These are phyloP conservation scores for Solanum chmielewskii DNA, from an alignment of 257 asterid genomes.

Conservation along the genomic window DNA sequence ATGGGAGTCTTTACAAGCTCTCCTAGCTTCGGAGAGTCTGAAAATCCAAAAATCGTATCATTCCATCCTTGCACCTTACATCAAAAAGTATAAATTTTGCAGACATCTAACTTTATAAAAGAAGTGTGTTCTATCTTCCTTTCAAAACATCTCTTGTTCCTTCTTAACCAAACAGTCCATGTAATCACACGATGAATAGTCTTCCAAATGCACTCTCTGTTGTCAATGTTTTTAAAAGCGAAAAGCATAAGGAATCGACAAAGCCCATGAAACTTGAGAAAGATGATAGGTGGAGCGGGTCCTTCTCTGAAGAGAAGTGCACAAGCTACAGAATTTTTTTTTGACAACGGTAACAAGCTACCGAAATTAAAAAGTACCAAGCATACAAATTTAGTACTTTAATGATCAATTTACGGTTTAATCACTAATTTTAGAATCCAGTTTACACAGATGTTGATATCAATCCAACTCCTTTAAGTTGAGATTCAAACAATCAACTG, in stretches of 20 bases:
- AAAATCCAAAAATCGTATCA: not conserved
- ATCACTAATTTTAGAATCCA: not conserved
- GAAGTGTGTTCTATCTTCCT: not conserved
- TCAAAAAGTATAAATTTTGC: not conserved
- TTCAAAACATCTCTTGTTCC: not conserved
- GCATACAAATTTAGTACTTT: not conserved
- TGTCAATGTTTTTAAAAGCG: not conserved
- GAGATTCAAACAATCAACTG: not conserved
- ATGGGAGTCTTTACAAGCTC: not conserved
- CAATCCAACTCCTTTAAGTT: not conserved
- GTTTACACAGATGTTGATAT: not conserved
- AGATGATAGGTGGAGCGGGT: not conserved
- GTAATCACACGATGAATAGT: not conserved
- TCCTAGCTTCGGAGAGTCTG: not conserved
- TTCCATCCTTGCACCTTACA: not conserved
- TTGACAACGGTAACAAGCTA: not conserved
- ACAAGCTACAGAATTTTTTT: no score
- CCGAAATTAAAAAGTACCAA: not conserved
- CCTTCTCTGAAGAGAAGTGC: not conserved
- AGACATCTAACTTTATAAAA: not conserved
- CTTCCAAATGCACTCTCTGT: not conserved
- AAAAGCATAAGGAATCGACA: not conserved
- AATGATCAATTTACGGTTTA: not conserved
- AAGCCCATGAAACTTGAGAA: not conserved
- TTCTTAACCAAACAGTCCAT: not conserved